A percentile compares a stretch with the other conserved stretches of the same genome.
These are phyloP conservation scores for Pelagophyceae sp. DNA, from an alignment of 352 stramenopile genomes.

Conservation along the genomic window DNA sequence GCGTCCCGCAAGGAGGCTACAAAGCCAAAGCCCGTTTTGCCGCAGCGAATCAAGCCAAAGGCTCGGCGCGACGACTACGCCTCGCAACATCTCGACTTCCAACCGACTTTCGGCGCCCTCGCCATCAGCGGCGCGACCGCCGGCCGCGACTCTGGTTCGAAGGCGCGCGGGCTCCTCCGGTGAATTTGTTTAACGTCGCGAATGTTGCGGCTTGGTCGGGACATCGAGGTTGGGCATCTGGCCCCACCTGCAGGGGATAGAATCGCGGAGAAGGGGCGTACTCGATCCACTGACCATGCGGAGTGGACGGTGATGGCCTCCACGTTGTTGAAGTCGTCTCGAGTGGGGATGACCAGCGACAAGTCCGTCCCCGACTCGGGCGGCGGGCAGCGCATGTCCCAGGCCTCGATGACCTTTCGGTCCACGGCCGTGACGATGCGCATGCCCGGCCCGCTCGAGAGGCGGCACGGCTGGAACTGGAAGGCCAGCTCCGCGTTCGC, in stretches of 20 bases:
- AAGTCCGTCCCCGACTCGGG: slow-evolving; percentile 8
- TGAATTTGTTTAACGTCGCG: too few species aligned
- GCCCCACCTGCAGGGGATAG: too few species aligned
- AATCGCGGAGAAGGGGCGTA: neutral
- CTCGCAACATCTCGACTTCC: neutral
- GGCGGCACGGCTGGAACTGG: slow-evolving; percentile 3
- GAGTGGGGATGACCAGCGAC: slow-evolving; percentile 24
- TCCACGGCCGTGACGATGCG: neutral
- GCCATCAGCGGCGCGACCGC: neutral
- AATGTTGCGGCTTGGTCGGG: too few species aligned
- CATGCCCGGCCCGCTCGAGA: neutral
- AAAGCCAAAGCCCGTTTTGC: neutral
- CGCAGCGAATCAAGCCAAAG: neutral
- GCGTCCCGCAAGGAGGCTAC: neutral
- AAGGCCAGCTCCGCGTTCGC: slow-evolving; percentile 25
- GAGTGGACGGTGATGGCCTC: slow-evolving; percentile 24
- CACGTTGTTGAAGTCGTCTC: slow-evolving; percentile 62
- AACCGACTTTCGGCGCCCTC: neutral
- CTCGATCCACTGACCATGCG: slow-evolving; percentile 21
- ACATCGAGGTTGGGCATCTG: too few species aligned
- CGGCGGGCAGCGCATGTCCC: neutral
- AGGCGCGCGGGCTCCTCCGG: too few species aligned
- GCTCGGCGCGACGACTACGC: neutral
- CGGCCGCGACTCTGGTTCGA: too few species aligned
- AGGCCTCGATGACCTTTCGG: neutral